Evolutionary conservation across 2,329 filamentous ascomycete species (phyloP), one percentile per base, ranked within the genome.

Genomic region (Fusarium vanettenii): DNA sequence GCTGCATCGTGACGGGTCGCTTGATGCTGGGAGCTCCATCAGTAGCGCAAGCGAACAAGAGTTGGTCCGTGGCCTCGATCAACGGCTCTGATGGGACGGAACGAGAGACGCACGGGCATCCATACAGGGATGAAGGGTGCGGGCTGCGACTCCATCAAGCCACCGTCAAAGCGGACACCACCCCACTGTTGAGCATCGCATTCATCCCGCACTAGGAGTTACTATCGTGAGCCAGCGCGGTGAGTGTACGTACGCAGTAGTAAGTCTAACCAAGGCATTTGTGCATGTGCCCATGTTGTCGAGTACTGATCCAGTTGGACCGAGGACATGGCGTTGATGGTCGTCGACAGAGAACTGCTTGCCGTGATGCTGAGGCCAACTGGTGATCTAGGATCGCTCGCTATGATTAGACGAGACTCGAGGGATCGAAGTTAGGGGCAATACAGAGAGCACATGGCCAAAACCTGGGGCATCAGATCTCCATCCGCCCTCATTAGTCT

Each of bases 41-140:
- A 33, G 67, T 60, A 64, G 64, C 57, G 31, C 45, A 65, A 59
- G 43, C 66, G 76, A 79, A 78, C 76, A 79, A 77, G 72, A 78
- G 76, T 76, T 79, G 77, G 76, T 79, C 78, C 75, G 76, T 79
- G 77, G 70, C 60, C 68, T 78, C 69, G 69, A 72, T 70, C 71
- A 57, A 45, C 75, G 66, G 74, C 67, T 77, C 63, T 70, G 70
- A 78, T 74, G 77, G 74, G 70, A 77, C 71, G 70, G 69, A 76
- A 64, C 70, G 69, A 79, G 65, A 62, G 61, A 71, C 70, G 76
- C 77, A 79, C 71, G 73, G 77, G 66, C 64, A 50, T 50, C 48
- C 60, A 45, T 69, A 70, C 77, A 72, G 55, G 77, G 77, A 79
- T 79, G 66, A 68, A 60, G 69, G 72, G 72, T 70, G 76, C 76